Conservation (phyloP, 352 stramenopile genomes). For the Globisporangium cylindrosporum region DNA sequence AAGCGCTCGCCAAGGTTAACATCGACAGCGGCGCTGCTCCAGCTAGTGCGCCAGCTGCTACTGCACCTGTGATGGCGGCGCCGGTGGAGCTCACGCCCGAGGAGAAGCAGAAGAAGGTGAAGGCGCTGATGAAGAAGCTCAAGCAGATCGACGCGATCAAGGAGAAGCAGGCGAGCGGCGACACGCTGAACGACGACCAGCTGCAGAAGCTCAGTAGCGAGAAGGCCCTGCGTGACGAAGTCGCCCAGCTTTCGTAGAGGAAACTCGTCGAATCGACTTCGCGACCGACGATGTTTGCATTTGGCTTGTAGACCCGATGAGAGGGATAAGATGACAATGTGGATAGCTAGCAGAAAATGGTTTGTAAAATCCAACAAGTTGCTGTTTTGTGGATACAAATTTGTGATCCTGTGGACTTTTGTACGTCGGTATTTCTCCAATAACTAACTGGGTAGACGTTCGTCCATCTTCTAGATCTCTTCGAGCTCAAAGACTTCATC, state of each 20-base stretch:
- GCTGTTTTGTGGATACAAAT: neutral
- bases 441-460: neutral
- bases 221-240: slow-evolving; percentile 60
- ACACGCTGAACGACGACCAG: slow-evolving; percentile 80
- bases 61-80: slow-evolving; percentile 8
- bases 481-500: neutral
- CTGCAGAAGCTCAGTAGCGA: slow-evolving; percentile 74
- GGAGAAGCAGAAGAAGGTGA: slow-evolving; percentile 86
- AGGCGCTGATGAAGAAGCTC: slow-evolving; percentile 81
- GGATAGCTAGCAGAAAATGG: neutral
- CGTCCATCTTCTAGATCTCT: neutral
- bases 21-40: slow-evolving; percentile 13
- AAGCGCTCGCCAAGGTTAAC: slow-evolving; percentile 45
- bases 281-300: neutral
- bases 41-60: slow-evolving; percentile 3
- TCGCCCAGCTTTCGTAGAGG: slow-evolving; percentile 46
- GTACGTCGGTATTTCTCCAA: neutral
- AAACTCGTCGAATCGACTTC: neutral
- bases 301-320: neutral
- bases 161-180: slow-evolving; percentile 64
- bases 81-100: slow-evolving; percentile 51
- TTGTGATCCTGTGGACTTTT: neutral
- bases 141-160: slow-evolving; percentile 88
- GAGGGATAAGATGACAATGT: neutral
- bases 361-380: neutral